These are phyloP conservation scores for Fusarium haematococcum DNA, from an alignment of 2,329 filamentous ascomycete species.

Conservation along the genomic window DNA sequence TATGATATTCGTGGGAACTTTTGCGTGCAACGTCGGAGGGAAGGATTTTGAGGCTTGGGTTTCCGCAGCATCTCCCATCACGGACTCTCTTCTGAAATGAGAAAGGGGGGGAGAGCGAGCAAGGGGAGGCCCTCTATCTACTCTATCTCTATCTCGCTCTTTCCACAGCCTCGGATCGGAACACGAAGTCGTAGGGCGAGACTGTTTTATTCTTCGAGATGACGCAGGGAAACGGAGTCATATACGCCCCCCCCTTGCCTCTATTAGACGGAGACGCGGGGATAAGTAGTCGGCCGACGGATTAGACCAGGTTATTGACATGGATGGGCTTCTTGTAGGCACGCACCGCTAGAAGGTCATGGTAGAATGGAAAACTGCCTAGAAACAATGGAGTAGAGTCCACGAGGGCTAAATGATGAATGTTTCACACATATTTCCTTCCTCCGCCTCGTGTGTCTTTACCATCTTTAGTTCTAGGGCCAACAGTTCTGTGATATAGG, in stretches of 20 bases:
- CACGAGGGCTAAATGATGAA: not conserved
- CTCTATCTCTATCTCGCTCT: not conserved
- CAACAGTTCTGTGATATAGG: not conserved
- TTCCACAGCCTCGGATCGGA: not conserved
- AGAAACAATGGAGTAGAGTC: not conserved
- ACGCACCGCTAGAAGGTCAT: not conserved
- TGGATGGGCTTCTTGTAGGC: not conserved
- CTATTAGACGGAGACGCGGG: not conserved
- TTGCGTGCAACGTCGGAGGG: not conserved
- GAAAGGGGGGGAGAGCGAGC: not conserved
- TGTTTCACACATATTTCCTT: constrained; percentile 1
- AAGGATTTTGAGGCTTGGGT: not conserved
- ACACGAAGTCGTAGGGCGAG: not conserved
- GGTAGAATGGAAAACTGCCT: not conserved
- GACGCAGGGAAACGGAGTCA: not conserved
- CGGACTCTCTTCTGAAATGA: not conserved
- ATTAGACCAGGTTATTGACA: not conserved
- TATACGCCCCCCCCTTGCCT: not conserved
- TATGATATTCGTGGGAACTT: not conserved
- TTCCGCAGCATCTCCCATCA: not conserved
- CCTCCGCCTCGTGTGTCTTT: not conserved
- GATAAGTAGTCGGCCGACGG: not conserved
- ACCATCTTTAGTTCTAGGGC: not conserved
- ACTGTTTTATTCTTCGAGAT: not conserved
- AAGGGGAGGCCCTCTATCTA: not conserved